Base-by-base conservation (phyloP, 768 basidiomycete species). In the Crepidotus variabilis region DNA sequence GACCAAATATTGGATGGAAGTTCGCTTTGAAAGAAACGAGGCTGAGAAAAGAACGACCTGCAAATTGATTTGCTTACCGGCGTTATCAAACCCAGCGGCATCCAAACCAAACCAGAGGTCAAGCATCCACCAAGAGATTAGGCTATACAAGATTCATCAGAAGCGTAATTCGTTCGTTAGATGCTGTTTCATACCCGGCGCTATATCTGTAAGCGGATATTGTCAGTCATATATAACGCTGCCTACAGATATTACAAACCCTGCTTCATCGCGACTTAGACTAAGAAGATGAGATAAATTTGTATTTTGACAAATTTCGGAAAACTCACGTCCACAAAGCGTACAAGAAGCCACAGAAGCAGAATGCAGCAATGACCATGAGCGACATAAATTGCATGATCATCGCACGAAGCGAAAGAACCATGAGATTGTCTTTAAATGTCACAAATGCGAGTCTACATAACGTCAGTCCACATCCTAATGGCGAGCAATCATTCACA, bases 71-170 rank as follows among this genome's bases (percentile, higher is more conserved):
- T 21, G 94, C 89, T 65, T 57, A 92, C 93, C 80, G 21, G 94
- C 84, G 65, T 77, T 78, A 60, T 91, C 83, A 64, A 98, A 97
- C 3, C 95, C 95, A 48, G 78, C 84, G 0, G 94, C 92, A 70
- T 98, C 96, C 6, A 98, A 79, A n/a, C 96, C 96, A 65, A 98
- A 98, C 83, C 84, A 92, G 9, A 94, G 70, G 65, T 95, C 91
- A 21, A 95, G 78, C 86, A 97, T 91, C 92, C 93, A 96, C 94
- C 93, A 97, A 0, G 88, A 85, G 53, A 95, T 92, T n/a, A 62
- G 61, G 6, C 70, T 71, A 35, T 7, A 51, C 33, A 1, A n/a
- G 6, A 13, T 50, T n/a, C 28, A 28, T 55, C 22, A 56, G 50
- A 36, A 16, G 34, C 16, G 20, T 51, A 23, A 34, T 18, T 9